Base-by-base conservation (phyloP, 140 eudicot species). In the Oenanthe javanica region DNA sequence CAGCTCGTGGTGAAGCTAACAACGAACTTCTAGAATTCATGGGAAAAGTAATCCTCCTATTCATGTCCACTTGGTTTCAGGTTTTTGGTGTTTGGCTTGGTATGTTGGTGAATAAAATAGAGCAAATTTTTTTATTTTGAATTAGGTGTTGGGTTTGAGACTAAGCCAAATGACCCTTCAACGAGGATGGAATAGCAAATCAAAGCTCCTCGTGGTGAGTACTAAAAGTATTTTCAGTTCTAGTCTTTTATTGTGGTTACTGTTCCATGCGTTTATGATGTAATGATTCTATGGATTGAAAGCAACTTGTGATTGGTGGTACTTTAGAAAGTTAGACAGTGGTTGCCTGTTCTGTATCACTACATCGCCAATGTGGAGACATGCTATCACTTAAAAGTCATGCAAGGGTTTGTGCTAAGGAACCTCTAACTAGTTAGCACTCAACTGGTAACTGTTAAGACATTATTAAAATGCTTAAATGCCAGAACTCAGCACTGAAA, bases 171-270 rank as follows among this genome's bases (percentile, higher is more conserved):
- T 94, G 98, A 94, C 97, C 48, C 98, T 94, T 71, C 97, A 92
- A 80, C 90, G 98, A 88, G 98, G 98, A 51, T 94, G 98, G 97
- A 94, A 94, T 82, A 92, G 92, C 91, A 94, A 94, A 88, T 94
- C 98, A 80, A 94, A 94, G 86, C 98, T 94, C 79, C 95, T 94
- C 23, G 96, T 94, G 92, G 98, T 94, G 64, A 80, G 98, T 85
- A 76, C 77, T 74, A 73, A 66, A 55, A 67, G 36, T 81, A 46
- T 10, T 23, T 55, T 75, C 40, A 48, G n/a, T 81, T 31, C 9
- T 72, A 42, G 47, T 78, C 27, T 19, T 12, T 47, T 15, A 52
- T 36, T 64, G 46, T 79, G 76, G 48, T 78, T 6, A 3, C 23
- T 48, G 48, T 67, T 11, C n/a, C 54, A 64, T 27, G 66, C 76